These are phyloP conservation scores for Keqinozyma sinolaborantium DNA, from an alignment of 1,139 yeast genomes.

Conservation along the genomic window DNA sequence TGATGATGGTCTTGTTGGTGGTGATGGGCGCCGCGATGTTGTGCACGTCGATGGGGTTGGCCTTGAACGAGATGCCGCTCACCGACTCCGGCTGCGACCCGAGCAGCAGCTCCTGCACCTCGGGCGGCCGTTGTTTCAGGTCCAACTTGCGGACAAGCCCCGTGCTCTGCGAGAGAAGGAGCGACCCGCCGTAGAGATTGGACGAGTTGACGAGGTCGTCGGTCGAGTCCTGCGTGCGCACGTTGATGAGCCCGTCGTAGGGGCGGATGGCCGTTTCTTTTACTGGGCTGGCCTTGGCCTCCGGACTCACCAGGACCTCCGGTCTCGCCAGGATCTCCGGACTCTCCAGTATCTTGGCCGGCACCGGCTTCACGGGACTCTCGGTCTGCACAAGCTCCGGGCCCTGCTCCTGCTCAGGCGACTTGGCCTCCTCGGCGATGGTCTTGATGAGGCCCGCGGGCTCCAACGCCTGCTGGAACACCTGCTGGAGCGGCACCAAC, in stretches of 20 bases:
- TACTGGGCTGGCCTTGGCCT: too few species aligned
- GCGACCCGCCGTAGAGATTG: slow-evolving; percentile 42
- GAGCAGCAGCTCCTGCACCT: slow-evolving; percentile 10
- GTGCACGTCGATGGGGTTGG: slow-evolving; percentile 25
- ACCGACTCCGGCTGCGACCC: slow-evolving; percentile 16
- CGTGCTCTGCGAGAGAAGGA: slow-evolving; percentile 43
- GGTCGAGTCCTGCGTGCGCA: slow-evolving; percentile 16
- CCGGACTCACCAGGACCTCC: too few species aligned
- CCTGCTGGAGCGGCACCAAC: slow-evolving; percentile 11
- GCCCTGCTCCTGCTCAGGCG: too few species aligned
- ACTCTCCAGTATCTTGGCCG: too few species aligned
- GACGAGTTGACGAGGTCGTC: slow-evolving; percentile 26
- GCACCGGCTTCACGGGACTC: too few species aligned
- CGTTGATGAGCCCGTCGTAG: not conserved
- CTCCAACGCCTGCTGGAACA: slow-evolving; percentile 13
- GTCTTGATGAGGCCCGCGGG: slow-evolving; percentile 2
- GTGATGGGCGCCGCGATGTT: slow-evolving; percentile 32
- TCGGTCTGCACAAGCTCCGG: too few species aligned
- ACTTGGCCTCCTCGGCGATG: too few species aligned
- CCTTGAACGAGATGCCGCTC: slow-evolving; percentile 37
- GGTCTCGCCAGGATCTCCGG: too few species aligned
- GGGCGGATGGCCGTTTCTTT: too few species aligned
- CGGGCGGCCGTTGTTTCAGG: slow-evolving; percentile 10
- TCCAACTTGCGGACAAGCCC: slow-evolving; percentile 40
- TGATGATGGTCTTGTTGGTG: slow-evolving; percentile 31